phyloP scores from a whole-genome alignment of 2,329 filamentous ascomycete species.

The Amauroascus niger region DNA sequence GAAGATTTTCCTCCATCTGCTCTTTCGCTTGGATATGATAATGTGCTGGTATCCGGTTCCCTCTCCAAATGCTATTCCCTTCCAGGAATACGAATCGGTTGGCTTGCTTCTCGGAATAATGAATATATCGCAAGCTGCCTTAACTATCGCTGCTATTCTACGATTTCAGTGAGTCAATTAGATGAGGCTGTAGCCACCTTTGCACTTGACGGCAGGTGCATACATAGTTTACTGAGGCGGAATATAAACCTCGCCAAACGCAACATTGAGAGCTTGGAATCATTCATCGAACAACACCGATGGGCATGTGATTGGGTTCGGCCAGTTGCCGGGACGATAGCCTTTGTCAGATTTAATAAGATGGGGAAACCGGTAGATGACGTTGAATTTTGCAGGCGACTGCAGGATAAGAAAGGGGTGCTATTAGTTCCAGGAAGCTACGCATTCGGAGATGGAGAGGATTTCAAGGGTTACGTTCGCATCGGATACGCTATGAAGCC shows the following conservation, averaged over 20 bases:
- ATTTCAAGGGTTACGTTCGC: constrained; percentile 66
- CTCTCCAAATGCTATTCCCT: constrained; percentile 80
- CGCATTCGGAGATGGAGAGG: constrained; percentile 58
- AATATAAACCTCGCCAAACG: constrained; percentile 58
- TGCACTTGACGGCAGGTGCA: constrained; percentile 56
- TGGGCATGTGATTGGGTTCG: constrained; percentile 60
- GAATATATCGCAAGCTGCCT: constrained; percentile 56
- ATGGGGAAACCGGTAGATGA: constrained; percentile 59
- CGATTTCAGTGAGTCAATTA: constrained; percentile 72
- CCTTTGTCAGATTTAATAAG: constrained; percentile 60
- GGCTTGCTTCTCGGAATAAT: constrained; percentile 60
- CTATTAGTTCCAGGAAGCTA: constrained; percentile 63
- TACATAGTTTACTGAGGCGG: constrained; percentile 52
- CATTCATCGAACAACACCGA: constrained; percentile 56
- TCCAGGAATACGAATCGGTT: constrained; percentile 72
- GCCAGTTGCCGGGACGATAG: constrained; percentile 69
- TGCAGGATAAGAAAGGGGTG: constrained; percentile 60
- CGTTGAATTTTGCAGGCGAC: constrained; percentile 57
- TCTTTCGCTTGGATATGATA: constrained; percentile 61
- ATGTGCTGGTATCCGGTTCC: constrained; percentile 63
- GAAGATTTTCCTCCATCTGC: constrained; percentile 55
- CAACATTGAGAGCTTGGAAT: constrained; percentile 57
- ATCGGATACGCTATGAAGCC: constrained; percentile 68
- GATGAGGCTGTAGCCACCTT: constrained; percentile 70
- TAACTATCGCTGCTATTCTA: constrained; percentile 67